These are phyloP conservation scores for Funneliformis mosseae DNA, from an alignment of 192 early-diverging fungal species.

Conservation along the genomic window DNA sequence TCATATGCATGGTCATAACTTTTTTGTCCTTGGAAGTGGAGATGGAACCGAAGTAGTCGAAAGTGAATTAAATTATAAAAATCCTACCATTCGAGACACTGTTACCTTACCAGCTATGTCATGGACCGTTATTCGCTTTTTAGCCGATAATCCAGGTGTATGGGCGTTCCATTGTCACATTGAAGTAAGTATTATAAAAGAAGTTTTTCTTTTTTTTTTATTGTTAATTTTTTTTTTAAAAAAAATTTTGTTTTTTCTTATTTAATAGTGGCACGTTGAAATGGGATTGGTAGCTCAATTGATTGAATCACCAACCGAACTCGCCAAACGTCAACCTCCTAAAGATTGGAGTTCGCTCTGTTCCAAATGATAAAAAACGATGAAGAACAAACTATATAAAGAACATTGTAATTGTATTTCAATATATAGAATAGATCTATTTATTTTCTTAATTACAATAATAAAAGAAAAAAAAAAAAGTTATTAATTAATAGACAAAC, in stretches of 20 bases:
- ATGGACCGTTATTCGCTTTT: constrained; percentile 36
- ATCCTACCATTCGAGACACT: constrained; percentile 43
- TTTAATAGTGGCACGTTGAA: not conserved
- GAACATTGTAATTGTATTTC: too few species aligned
- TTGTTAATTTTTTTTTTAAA: too few species aligned
- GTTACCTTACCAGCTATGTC: constrained; percentile 37
- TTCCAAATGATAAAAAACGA: not conserved
- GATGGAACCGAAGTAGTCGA: constrained; percentile 30
- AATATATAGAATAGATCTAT: too few species aligned
- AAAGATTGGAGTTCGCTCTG: not conserved
- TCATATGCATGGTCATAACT: constrained; percentile 40
- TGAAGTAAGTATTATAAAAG: not conserved
- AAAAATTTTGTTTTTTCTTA: too few species aligned
- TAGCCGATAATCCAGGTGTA: constrained; percentile 43
- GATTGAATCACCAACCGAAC: not conserved
- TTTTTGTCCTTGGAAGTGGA: constrained; percentile 41
- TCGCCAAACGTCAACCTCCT: not conserved
- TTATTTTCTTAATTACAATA: too few species aligned
- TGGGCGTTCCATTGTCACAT: constrained; percentile 52
- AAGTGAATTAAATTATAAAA: constrained; percentile 9
- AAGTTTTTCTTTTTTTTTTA: too few species aligned
- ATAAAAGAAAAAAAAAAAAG: too few species aligned
- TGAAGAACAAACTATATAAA: too few species aligned
- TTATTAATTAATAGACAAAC: too few species aligned
- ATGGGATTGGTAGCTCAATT: not conserved